Conservation (phyloP, 345 rosid genomes). For the Viola odorata region DNA sequence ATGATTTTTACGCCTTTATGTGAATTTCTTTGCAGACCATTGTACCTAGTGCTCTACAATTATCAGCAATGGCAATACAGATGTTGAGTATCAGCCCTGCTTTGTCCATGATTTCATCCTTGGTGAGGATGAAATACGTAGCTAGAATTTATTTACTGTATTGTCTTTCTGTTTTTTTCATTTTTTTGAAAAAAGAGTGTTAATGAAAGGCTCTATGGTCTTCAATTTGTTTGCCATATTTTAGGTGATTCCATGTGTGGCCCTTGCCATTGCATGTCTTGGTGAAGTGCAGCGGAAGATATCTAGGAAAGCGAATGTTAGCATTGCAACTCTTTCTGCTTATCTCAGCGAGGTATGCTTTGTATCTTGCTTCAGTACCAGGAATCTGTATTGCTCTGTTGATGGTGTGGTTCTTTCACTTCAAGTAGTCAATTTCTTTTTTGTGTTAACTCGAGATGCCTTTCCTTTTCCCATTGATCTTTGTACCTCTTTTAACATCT, state of each 20-base stretch:
- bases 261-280: conserved; percentile 58
- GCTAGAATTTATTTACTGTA: too few relatives aligned
- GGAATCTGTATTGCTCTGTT: not conserved
- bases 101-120: conserved; percentile 64
- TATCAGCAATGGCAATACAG: conserved; percentile 69
- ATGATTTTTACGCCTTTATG: not conserved
- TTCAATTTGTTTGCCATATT: conserved; percentile 4
- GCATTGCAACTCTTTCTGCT: conserved; percentile 66
- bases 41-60: conserved; percentile 73
- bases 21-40: conserved; percentile 45
- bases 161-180: too few relatives aligned
- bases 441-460: too few relatives aligned
- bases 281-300: conserved; percentile 73
- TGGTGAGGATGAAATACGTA: conserved; percentile 41
- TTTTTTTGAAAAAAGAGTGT: not conserved
- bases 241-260: conserved; percentile 71
- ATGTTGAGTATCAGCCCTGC: conserved; percentile 81
- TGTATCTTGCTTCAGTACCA: not conserved
- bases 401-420: not conserved
- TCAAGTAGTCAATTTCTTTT: too few relatives aligned
- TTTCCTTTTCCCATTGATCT: conserved; percentile 1
- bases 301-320: conserved; percentile 67
- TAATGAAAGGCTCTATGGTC: not conserved
- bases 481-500: not conserved
- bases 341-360: conserved; percentile 72